Evolutionary conservation across 148 eudicot genomes (phyloP).

Genomic region (Euryodendron excelsum): DNA sequence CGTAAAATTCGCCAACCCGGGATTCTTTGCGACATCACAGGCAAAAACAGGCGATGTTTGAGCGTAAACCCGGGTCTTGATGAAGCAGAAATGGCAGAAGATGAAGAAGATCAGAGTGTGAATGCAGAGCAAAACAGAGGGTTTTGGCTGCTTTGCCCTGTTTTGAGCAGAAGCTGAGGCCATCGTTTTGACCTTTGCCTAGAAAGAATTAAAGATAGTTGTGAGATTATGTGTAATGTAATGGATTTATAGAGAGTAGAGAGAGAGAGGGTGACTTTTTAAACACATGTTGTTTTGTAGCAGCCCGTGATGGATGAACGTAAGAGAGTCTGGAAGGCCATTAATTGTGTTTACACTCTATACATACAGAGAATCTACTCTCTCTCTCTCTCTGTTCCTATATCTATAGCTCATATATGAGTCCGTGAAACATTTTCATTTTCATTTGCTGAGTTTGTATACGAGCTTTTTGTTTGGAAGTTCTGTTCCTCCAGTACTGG

Average conservation of each 20-base stretch:
- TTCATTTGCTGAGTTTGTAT: not conserved
- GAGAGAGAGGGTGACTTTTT: not conserved
- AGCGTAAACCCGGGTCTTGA: not conserved
- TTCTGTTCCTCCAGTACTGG: not conserved
- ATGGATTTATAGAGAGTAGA: slow-evolving; percentile 22
- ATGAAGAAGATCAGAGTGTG: not conserved
- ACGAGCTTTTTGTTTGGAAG: slow-evolving; percentile 9
- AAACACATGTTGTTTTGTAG: slow-evolving; percentile 38
- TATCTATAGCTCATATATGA: not conserved
- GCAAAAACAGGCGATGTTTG: slow-evolving; percentile 16
- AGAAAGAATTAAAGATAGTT: not conserved
- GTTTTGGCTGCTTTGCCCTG: slow-evolving; percentile 19
- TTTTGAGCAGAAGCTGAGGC: slow-evolving; percentile 25
- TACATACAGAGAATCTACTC: slow-evolving; percentile 9
- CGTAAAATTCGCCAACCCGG: not conserved
- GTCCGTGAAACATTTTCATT: slow-evolving; percentile 38
- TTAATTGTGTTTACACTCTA: slow-evolving; percentile 11
- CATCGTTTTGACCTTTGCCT: slow-evolving; percentile 23
- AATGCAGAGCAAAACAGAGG: slow-evolving; percentile 41
- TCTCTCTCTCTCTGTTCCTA: not conserved
- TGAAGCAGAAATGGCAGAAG: not conserved
- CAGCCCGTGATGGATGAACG: slow-evolving; percentile 40
- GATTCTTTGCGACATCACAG: slow-evolving; percentile 16
- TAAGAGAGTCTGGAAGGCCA: too few relatives aligned
- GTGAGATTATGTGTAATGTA: not conserved